Conservation (phyloP, 495 filamentous ascomycete genomes). For the Podospora fimiseda region DNA sequence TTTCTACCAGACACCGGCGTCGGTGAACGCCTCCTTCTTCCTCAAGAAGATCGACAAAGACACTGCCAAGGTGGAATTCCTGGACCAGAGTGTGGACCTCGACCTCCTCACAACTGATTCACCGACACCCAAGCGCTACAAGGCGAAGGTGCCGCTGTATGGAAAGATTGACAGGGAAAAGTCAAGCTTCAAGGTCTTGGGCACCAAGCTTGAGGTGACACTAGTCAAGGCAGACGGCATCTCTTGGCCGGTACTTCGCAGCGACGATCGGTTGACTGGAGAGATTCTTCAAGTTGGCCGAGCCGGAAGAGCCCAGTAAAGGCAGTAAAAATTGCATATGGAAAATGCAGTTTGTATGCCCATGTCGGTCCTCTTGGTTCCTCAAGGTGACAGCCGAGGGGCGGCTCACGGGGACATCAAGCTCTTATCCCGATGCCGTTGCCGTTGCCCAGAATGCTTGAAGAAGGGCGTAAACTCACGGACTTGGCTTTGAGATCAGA, state of each 20-base stretch:
- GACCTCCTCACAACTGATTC: conserved; percentile 79
- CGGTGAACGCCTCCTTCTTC: conserved; percentile 87
- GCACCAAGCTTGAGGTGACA: conserved; percentile 89
- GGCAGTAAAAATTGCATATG: background rate
- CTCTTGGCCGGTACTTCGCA: conserved; percentile 85
- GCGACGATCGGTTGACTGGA: conserved; percentile 69
- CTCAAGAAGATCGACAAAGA: conserved; percentile 94
- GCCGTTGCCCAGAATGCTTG: background rate
- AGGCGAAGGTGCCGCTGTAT: conserved; percentile 66
- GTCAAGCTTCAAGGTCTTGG: conserved; percentile 76
- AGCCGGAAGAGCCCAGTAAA: conserved; percentile 57
- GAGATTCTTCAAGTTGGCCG: conserved; percentile 78
- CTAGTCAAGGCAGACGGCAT: conserved; percentile 75
- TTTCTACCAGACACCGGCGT: conserved; percentile 85
- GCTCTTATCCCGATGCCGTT: conserved; percentile 5
- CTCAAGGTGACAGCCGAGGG: conserved; percentile 6
- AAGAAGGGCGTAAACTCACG: background rate
- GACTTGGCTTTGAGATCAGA: background rate
- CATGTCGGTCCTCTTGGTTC: too few relatives aligned
- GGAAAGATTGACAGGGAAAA: conserved; percentile 65
- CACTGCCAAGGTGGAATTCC: conserved; percentile 63
- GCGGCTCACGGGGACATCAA: conserved; percentile 10
- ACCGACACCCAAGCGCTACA: conserved; percentile 64
- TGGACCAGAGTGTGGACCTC: conserved; percentile 51
- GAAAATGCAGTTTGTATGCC: background rate